Conservation (phyloP, 768 basidiomycete species). For the Podaxis sp. region DNA sequence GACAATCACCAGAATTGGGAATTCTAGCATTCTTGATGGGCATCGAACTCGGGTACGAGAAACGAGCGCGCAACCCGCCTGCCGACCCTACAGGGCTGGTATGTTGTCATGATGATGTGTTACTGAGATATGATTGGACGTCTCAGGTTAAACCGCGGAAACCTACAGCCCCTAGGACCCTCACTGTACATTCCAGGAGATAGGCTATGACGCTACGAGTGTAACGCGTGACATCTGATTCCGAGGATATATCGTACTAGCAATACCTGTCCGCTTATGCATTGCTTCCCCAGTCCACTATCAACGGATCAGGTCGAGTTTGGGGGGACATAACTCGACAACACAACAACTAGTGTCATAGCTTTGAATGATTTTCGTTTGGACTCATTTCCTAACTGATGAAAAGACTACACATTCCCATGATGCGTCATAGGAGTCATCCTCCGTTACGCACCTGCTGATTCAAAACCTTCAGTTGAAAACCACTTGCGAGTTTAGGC, state of each 20-base stretch:
- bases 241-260: slow-evolving; percentile 5
- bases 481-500: neutral
- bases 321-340: neutral
- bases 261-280: neutral
- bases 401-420: neutral
- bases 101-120: neutral
- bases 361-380: neutral
- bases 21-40: neutral
- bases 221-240: neutral
- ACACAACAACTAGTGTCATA: neutral
- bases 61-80: neutral
- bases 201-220: neutral
- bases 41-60: neutral
- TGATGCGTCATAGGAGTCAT: neutral
- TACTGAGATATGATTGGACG: neutral
- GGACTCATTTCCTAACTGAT: neutral
- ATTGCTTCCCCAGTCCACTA: neutral
- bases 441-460: no score
- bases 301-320: neutral
- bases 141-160: neutral
- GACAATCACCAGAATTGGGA: slow-evolving; percentile 1
- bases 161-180: neutral
- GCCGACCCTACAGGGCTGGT: neutral
- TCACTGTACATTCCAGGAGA: neutral
- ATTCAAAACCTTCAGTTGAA: no score